phyloP scores from a whole-genome alignment of 768 basidiomycete genomes.

The Obba rivulosa region DNA sequence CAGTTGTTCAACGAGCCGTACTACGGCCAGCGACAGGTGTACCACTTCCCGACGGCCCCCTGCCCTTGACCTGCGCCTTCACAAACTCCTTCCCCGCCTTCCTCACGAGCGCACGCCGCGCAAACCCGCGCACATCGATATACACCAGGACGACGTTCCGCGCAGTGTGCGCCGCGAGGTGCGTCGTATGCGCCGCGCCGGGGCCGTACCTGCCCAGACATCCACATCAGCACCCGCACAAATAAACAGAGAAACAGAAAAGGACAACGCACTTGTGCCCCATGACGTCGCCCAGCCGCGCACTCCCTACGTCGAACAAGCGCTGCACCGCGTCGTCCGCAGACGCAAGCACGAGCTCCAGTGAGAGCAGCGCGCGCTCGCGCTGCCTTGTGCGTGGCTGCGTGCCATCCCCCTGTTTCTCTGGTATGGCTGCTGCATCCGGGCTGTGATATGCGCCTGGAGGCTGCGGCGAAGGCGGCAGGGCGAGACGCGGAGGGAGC shows the following conservation, averaged over 20 bases:
- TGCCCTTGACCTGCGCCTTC: slow-evolving; percentile 33
- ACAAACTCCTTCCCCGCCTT: slow-evolving; percentile 55
- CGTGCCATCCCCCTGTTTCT: too few species aligned
- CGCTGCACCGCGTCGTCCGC: slow-evolving; percentile 53
- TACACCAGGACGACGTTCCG: slow-evolving; percentile 73
- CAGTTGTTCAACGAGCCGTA: too few species aligned
- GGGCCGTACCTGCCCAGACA: slow-evolving; percentile 45
- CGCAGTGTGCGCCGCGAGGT: slow-evolving; percentile 57
- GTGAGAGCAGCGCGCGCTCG: slow-evolving; percentile 51
- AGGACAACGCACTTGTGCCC: slow-evolving; percentile 46
- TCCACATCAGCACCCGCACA: background rate
- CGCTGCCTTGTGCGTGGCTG: slow-evolving; percentile 20
- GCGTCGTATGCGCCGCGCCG: slow-evolving; percentile 54
- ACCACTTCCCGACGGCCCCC: background rate
- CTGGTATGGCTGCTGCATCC: background rate
- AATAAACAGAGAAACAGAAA: background rate
- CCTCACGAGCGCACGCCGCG: slow-evolving; percentile 62
- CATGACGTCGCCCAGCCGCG: slow-evolving; percentile 43
- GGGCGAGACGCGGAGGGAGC: background rate
- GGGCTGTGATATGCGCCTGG: slow-evolving; percentile 2
- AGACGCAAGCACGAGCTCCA: slow-evolving; percentile 62
- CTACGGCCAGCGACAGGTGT: too few species aligned
- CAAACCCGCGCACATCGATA: slow-evolving; percentile 70
- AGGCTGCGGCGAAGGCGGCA: background rate
- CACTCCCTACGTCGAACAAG: slow-evolving; percentile 45